Conservation (phyloP, 805 yeast species). For the Candida adriatica region DNA sequence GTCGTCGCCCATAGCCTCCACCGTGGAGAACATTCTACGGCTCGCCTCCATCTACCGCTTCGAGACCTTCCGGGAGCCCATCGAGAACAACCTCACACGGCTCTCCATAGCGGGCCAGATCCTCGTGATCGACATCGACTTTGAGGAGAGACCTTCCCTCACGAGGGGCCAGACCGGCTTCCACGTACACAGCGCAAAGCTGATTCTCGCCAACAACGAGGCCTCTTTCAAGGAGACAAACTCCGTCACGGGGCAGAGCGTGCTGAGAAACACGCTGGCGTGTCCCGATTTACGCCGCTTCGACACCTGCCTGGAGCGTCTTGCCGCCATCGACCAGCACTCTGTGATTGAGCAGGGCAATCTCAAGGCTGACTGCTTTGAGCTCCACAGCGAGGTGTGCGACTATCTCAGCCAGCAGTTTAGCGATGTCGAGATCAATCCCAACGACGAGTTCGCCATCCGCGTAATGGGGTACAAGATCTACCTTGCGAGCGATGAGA, state of each 20-base stretch:
- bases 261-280: conserved; percentile 13
- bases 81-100: conserved; percentile 12
- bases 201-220: conserved; percentile 23
- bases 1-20: conserved; percentile 15
- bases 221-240: conserved; percentile 16
- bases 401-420: conserved; percentile 3
- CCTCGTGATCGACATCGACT: conserved; percentile 23
- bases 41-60: conserved; percentile 22
- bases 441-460: conserved; percentile 14
- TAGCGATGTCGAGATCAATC: conserved; percentile 13
- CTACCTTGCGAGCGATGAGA: conserved; percentile 15
- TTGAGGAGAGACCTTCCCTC: conserved; percentile 6
- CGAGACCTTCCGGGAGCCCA: conserved; percentile 20
- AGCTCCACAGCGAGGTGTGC: conserved; percentile 10
- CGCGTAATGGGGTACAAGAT: conserved; percentile 10
- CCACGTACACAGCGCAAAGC: conserved; percentile 13
- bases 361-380: conserved; percentile 15
- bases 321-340: conserved; percentile 20
- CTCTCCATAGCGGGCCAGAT: conserved; percentile 24
- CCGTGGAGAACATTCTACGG: conserved; percentile 22
- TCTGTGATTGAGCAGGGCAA: conserved; percentile 9
- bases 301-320: conserved; percentile 14
- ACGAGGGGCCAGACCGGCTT: conserved; percentile 11
- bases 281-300: conserved; percentile 14
- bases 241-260: conserved; percentile 9